Conservation (phyloP, 352 stramenopile genomes). For the Phytophthora fragariae region DNA sequence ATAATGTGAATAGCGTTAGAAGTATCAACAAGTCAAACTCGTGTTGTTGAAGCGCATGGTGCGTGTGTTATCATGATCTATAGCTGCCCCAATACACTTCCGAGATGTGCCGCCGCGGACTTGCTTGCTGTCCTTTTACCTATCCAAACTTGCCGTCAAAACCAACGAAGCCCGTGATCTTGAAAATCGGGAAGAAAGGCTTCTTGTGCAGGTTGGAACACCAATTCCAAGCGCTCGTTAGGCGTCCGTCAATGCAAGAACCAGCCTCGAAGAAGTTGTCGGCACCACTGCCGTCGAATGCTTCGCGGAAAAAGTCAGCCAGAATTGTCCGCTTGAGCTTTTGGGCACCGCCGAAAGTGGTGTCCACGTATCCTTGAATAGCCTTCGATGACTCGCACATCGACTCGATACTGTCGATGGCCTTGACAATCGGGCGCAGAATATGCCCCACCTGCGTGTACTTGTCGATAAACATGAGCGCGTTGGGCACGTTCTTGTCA, state of each 20-base stretch:
- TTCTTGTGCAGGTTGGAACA: constrained; percentile 95
- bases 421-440: constrained; percentile 89
- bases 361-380: constrained; percentile 68
- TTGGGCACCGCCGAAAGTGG: constrained; percentile 87
- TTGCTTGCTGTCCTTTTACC: constrained; percentile 10
- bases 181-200: constrained; percentile 96
- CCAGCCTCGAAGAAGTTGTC: constrained; percentile 97
- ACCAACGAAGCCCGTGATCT: constrained; percentile 95
- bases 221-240: constrained; percentile 98
- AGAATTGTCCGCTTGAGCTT: constrained; percentile 93
- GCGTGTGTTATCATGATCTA: constrained; percentile 20
- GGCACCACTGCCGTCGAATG: constrained; percentile 95
- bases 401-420: constrained; percentile 74
- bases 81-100: constrained; percentile 11
- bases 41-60: constrained; percentile 19
- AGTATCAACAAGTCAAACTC: constrained; percentile 23
- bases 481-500: constrained; percentile 98
- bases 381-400: constrained; percentile 59
- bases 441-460: constrained; percentile 95
- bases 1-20: constrained; percentile 37
- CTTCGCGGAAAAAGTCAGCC: constrained; percentile 96
- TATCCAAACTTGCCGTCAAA: constrained; percentile 97
- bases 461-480: constrained; percentile 99
- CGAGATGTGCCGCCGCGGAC: not conserved
- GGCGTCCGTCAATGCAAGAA: constrained; percentile 96